phyloP scores from a whole-genome alignment of 306 rosid species.

The Quercus wislizeni region DNA sequence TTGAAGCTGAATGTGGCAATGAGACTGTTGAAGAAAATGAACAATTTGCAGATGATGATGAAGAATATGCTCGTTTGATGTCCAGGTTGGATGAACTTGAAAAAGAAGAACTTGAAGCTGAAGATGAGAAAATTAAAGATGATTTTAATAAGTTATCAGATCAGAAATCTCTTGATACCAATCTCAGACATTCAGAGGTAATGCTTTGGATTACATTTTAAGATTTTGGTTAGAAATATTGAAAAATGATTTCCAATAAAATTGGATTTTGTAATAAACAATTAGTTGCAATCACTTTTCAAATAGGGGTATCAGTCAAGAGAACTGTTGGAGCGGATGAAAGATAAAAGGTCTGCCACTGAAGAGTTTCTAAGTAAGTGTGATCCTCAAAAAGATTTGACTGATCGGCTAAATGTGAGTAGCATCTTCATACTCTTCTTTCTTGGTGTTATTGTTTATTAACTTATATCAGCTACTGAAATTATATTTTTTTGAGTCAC shows the following conservation, averaged over 20 bases:
- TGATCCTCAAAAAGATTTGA: constrained; percentile 29
- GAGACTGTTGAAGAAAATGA: constrained; percentile 26
- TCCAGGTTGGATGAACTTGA: constrained; percentile 74
- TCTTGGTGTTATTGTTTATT: constrained; percentile 22
- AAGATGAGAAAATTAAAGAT: constrained; percentile 39
- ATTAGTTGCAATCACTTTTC: constrained; percentile 27
- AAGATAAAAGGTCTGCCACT: constrained; percentile 12
- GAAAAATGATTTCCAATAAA: constrained; percentile 12
- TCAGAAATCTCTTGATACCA: constrained; percentile 34
- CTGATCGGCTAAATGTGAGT: constrained; percentile 55
- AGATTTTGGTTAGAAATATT: constrained; percentile 27
- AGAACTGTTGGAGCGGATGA: constrained; percentile 26
- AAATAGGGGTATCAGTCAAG: constrained; percentile 34
- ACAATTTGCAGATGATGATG: constrained; percentile 36
- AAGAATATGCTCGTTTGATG: constrained; percentile 52
- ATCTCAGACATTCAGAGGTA: constrained; percentile 42
- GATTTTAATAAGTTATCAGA: constrained; percentile 31
- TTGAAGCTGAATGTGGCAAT: constrained; percentile 50
- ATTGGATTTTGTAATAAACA: constrained; percentile 4
- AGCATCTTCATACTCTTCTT: constrained; percentile 18
- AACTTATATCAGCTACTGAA: constrained; percentile 12
- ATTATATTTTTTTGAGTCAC: constrained; percentile 19
- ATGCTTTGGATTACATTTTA: constrained; percentile 22
- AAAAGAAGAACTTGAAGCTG: constrained; percentile 75
- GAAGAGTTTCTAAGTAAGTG: constrained; percentile 22